phyloP scores from a whole-genome alignment of 306 rosid species.

The Geum urbanum region DNA sequence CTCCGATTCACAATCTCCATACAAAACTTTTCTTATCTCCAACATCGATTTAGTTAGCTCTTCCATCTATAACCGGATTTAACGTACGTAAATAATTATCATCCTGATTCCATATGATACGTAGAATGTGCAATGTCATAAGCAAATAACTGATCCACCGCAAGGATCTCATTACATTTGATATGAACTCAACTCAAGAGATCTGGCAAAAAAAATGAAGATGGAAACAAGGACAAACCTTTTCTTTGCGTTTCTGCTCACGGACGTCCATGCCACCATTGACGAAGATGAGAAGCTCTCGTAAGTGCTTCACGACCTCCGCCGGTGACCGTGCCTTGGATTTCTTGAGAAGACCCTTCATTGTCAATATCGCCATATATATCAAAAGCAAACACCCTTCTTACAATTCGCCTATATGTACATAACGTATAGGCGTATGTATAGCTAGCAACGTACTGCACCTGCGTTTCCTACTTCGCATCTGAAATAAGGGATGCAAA shows the following conservation, averaged over 20 bases:
- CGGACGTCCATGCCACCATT: slow-evolving; percentile 20
- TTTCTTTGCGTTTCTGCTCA: slow-evolving; percentile 43
- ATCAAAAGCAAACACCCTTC: not conserved
- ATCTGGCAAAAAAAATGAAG: no score
- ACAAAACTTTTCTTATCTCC: slow-evolving; percentile 48
- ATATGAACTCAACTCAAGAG: no score
- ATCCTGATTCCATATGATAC: not conserved
- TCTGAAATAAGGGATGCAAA: not conserved
- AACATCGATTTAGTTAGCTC: slow-evolving; percentile 42
- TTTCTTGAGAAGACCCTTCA: slow-evolving; percentile 43
- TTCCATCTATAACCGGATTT: slow-evolving; percentile 19
- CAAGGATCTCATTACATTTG: no score
- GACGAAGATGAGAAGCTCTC: slow-evolving; percentile 38
- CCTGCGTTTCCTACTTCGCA: not conserved
- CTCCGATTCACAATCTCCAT: slow-evolving; percentile 53
- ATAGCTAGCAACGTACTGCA: not conserved
- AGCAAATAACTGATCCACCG: not conserved
- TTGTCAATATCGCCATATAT: slow-evolving; percentile 8
- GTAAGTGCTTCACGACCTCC: slow-evolving; percentile 41
- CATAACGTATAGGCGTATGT: no score
- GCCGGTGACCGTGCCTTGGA: slow-evolving; percentile 32
- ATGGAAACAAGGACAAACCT: slow-evolving; percentile 23
- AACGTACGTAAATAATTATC: not conserved
- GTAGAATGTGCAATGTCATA: not conserved
- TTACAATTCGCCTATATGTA: not conserved